Percentiles rank a stretch among this genome's conserved stretches.
Evolutionary conservation across 495 filamentous ascomycete genomes (phyloP).

Genomic region (Trichoderma asperelloides): DNA sequence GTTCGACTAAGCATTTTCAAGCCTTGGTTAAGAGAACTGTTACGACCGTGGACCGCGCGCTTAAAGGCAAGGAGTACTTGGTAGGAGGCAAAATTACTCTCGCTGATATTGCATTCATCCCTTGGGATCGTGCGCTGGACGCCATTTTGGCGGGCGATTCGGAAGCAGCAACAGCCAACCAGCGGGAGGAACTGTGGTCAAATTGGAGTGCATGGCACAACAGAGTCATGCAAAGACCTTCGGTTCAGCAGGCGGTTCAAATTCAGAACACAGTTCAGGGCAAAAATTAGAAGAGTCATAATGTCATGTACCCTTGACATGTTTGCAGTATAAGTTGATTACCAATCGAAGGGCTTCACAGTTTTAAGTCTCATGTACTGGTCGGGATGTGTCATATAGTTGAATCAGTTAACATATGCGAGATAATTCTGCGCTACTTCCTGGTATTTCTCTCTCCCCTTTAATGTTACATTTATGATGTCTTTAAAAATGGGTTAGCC

Average conservation of each 20-base stretch:
- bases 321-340: no score
- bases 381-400: no score
- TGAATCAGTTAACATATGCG: no score
- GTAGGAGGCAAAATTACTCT: not conserved
- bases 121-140: not conserved
- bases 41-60: not conserved
- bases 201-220: not conserved
- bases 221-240: not conserved
- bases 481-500: no score
- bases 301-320: no score
- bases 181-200: not conserved
- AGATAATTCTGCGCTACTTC: no score
- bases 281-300: not conserved
- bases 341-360: no score
- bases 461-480: no score
- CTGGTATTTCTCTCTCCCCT: no score
- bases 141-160: not conserved
- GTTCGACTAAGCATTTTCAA: not conserved
- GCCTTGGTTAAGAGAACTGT: not conserved
- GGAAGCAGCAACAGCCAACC: not conserved
- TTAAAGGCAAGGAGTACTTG: not conserved
- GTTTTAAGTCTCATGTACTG: no score
- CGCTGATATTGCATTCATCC: not conserved
- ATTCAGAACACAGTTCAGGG: not conserved
- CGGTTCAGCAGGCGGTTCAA: not conserved